Evolutionary conservation across 805 yeast genomes (phyloP), one percentile per base, ranked within the genome.

Genomic region (Lachancea sp.): DNA sequence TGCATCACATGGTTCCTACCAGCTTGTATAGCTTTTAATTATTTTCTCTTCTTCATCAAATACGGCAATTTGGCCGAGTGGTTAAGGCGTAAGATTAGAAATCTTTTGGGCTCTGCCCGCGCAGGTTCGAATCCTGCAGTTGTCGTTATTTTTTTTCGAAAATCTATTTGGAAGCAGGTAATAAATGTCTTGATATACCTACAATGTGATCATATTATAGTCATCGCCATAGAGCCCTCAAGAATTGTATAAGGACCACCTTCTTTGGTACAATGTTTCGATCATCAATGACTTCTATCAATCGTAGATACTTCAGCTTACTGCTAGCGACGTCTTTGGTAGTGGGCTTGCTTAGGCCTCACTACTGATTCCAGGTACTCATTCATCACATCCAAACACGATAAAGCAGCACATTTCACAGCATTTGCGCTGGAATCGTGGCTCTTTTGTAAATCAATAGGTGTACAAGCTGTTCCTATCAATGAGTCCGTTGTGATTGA

Each of bases 41-140:
- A n/a, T n/a, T n/a, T n/a, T n/a, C n/a, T n/a, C n/a, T n/a, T n/a
- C n/a, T n/a, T n/a, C n/a, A n/a, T 30, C 4, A 35, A 35, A 18
- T 18, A n/a, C n/a, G 71, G 69, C 71, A 66, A 62, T 66, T 66
- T 74, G 78, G 76, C 78, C 78, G 78, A 73, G 78, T 70, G 78
- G 78, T 73, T 73, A 74, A 73, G 77, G 78, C 76, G 77, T 72
- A 72, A 73, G 78, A 73, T 71, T 70, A 68, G 73, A 68, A 68
- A 73, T 72, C 77, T 72, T 71, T 73, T 73, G 77, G 77, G 76
- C 71, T 66, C 70, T 72, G 69, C 76, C 76, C 76, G 77, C 77
- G 73, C 75, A 72, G 77, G 76, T 77, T 78, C 83, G 79, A 78
- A 65, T 78, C 83, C 82, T 78, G 83, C 81, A 74, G 82, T 73